Evolutionary conservation across 2,329 filamentous ascomycete genomes (phyloP).

Genomic region (Arthrobotrys sphaeroides): DNA sequence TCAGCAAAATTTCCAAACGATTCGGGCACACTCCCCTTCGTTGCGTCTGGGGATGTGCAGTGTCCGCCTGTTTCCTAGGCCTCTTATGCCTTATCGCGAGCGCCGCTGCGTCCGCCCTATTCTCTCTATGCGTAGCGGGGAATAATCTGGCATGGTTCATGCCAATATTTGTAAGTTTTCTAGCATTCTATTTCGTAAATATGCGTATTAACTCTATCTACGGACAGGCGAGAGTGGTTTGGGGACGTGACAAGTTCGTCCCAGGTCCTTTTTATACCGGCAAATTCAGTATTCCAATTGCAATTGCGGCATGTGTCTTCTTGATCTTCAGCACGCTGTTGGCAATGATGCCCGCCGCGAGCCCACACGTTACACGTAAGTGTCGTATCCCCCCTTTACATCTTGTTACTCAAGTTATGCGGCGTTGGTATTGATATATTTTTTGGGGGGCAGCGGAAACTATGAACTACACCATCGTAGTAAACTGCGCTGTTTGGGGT

Average conservation of each 20-base stretch:
- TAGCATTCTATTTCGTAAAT: too few species aligned
- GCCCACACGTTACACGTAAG: constrained; percentile 65
- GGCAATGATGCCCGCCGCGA: constrained; percentile 69
- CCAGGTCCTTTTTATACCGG: constrained; percentile 71
- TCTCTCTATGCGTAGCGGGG: constrained; percentile 69
- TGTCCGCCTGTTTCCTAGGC: constrained; percentile 67
- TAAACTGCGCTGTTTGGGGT: constrained; percentile 70
- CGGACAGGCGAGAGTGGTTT: constrained; percentile 64
- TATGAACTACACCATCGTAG: constrained; percentile 73
- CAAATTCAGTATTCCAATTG: constrained; percentile 66
- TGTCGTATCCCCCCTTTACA: neutral
- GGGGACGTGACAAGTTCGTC: constrained; percentile 69
- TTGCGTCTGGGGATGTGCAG: constrained; percentile 67
- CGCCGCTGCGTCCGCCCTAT: constrained; percentile 69
- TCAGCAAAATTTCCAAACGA: constrained; percentile 67
- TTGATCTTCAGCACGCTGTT: constrained; percentile 68
- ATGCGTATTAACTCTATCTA: neutral
- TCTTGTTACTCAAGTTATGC: neutral
- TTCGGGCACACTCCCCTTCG: constrained; percentile 70
- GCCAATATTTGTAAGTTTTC: constrained; percentile 66
- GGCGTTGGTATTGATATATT: neutral
- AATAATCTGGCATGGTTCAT: constrained; percentile 71
- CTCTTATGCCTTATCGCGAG: constrained; percentile 69
- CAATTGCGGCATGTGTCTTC: constrained; percentile 67
- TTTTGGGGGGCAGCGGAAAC: constrained; percentile 57